Evolutionary conservation across 2,329 filamentous ascomycete species (phyloP).

Genomic region (Anthostomella pinea): DNA sequence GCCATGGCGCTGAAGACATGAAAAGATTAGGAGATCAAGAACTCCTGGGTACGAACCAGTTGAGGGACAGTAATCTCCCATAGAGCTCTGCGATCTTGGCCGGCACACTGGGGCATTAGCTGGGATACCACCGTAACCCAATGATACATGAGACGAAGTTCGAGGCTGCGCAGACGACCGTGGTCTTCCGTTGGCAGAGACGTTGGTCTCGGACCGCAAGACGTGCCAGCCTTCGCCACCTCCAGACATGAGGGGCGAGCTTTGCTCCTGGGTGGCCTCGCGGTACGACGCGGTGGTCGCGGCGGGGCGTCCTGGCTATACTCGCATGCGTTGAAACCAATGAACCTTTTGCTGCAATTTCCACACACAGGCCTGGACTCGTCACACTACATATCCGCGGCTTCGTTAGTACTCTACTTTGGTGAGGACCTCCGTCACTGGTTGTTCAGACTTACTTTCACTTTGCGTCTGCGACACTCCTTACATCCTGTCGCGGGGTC

Average conservation of each 20-base stretch:
- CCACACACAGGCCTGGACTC: not conserved
- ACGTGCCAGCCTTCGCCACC: too few relatives aligned
- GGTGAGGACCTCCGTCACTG: too few relatives aligned
- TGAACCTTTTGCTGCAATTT: not conserved
- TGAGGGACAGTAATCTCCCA: too few relatives aligned
- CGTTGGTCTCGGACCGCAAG: too few relatives aligned
- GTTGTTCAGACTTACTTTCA: too few relatives aligned
- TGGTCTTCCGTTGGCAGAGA: not conserved
- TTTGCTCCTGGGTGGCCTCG: not conserved
- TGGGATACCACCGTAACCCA: not conserved
- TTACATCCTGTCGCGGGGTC: not conserved
- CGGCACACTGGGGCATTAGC: not conserved
- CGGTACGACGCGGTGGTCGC: not conserved
- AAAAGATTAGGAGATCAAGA: too few relatives aligned
- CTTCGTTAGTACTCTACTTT: too few relatives aligned
- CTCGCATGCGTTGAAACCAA: not conserved
- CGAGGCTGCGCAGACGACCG: not conserved
- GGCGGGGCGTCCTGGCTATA: not conserved
- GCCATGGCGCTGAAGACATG: too few relatives aligned
- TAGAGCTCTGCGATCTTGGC: too few relatives aligned
- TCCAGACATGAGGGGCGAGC: too few relatives aligned
- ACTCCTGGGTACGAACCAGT: too few relatives aligned
- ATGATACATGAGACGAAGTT: constrained; percentile 1
- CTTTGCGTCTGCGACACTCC: not conserved
- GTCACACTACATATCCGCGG: not conserved